Evolutionary conservation across 139 green algal species (phyloP).

Genomic region (Chlorella sp.): DNA sequence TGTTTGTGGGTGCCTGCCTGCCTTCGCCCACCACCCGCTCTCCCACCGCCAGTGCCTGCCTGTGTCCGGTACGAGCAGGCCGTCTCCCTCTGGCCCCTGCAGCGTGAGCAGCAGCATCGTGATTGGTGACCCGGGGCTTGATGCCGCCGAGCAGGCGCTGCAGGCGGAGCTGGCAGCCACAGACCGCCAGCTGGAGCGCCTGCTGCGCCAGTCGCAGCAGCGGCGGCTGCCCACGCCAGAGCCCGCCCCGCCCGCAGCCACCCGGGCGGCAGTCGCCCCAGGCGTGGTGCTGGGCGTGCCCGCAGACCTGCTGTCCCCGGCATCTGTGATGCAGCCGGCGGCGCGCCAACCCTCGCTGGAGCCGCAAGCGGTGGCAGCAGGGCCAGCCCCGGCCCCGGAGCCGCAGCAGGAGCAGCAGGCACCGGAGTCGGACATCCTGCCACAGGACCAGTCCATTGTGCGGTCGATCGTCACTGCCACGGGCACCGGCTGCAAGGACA

Average conservation of each 20-base stretch:
- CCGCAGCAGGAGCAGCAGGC: background rate
- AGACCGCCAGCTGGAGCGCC: constrained; percentile 9
- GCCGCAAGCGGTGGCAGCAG: background rate
- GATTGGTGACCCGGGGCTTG: constrained; percentile 14
- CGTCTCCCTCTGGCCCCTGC: background rate
- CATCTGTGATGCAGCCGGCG: background rate
- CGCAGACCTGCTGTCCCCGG: background rate
- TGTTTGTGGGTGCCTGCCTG: too few relatives aligned
- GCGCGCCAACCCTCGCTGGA: background rate
- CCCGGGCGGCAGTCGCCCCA: too few relatives aligned
- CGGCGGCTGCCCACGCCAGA: background rate
- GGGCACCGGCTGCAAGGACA: constrained; percentile 41
- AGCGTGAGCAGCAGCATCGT: constrained; percentile 5
- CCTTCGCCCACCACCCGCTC: too few relatives aligned
- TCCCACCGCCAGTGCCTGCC: background rate
- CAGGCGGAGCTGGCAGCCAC: constrained; percentile 20
- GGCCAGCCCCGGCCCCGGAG: background rate
- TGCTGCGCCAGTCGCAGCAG: background rate
- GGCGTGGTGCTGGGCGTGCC: too few relatives aligned
- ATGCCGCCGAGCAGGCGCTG: background rate
- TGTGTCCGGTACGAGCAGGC: too few relatives aligned
- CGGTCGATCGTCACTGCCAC: constrained; percentile 32
- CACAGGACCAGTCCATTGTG: constrained; percentile 28
- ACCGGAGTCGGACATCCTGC: background rate
- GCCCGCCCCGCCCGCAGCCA: background rate